Evolutionary conservation across 2,329 filamentous ascomycete genomes (phyloP).

Genomic region (Hypoxylon rubiginosum): DNA sequence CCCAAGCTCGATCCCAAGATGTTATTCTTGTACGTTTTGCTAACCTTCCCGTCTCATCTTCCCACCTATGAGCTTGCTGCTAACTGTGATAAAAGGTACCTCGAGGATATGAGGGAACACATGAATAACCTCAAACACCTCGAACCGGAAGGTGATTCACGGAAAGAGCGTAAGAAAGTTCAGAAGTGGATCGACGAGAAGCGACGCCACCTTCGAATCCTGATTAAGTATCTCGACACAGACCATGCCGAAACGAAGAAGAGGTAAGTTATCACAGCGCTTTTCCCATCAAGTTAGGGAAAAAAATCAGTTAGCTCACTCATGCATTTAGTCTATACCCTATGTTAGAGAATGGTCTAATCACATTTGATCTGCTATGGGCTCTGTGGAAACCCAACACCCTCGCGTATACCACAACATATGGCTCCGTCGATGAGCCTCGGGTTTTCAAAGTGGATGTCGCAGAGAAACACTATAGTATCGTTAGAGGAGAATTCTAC

Average conservation of each 20-base stretch:
- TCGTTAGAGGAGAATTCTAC: slow-evolving; percentile 82
- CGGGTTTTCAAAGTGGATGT: slow-evolving; percentile 86
- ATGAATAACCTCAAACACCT: slow-evolving; percentile 74
- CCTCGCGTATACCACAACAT: slow-evolving; percentile 81
- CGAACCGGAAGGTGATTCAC: slow-evolving; percentile 61
- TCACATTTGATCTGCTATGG: slow-evolving; percentile 91
- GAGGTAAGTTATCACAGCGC: slow-evolving; percentile 49
- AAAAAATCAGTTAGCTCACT: slow-evolving; percentile 1
- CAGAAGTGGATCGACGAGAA: slow-evolving; percentile 70
- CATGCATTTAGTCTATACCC: slow-evolving; percentile 73
- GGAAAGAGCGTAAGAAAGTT: slow-evolving; percentile 72
- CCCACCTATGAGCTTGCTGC: not conserved
- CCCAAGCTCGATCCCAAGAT: slow-evolving; percentile 80
- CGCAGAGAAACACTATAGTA: slow-evolving; percentile 76
- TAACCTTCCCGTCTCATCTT: not conserved
- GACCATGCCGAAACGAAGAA: slow-evolving; percentile 86
- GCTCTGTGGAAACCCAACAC: slow-evolving; percentile 90
- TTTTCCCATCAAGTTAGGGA: not conserved
- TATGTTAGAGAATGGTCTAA: slow-evolving; percentile 83
- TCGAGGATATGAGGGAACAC: slow-evolving; percentile 78
- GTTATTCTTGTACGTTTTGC: slow-evolving; percentile 69
- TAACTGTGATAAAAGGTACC: slow-evolving; percentile 68
- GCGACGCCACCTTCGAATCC: slow-evolving; percentile 75
- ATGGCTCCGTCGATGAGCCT: slow-evolving; percentile 81
- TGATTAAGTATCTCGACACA: slow-evolving; percentile 82